Conservation (phyloP, 139 green algal genomes). For the Picochlorum sp. region DNA sequence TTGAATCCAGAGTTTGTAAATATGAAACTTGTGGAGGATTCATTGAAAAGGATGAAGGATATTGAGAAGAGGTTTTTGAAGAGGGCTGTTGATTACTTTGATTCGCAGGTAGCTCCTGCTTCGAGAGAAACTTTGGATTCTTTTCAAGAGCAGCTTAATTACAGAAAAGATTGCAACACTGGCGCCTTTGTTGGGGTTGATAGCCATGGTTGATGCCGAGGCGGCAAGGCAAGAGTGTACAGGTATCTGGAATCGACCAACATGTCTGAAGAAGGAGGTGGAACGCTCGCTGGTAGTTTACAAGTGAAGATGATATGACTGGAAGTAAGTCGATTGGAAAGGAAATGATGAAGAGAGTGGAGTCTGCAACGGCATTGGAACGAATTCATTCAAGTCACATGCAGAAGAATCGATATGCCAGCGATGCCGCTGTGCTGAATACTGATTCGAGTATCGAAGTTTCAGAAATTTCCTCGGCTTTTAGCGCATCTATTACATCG, state of each 20-base stretch:
- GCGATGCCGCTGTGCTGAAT: too few relatives aligned
- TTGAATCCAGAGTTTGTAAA: neutral
- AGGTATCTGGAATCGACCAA: neutral
- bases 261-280: neutral
- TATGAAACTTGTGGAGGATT: conserved; percentile 2
- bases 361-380: too few relatives aligned
- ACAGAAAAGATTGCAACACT: neutral
- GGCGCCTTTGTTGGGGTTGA: neutral
- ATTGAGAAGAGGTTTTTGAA: neutral
- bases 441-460: too few relatives aligned
- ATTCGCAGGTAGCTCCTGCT: neutral
- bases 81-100: conserved; percentile 1
- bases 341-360: too few relatives aligned
- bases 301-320: too few relatives aligned
- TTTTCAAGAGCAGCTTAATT: neutral
- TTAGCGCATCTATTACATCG: too few relatives aligned
- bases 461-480: too few relatives aligned
- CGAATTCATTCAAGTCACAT: too few relatives aligned
- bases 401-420: too few relatives aligned
- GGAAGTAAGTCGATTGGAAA: too few relatives aligned
- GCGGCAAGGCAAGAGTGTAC: neutral
- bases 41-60: neutral
- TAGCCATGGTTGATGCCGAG: neutral
- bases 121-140: neutral
- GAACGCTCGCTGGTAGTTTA: neutral